Evolutionary conservation across 495 filamentous ascomycete genomes (phyloP), one percentile per base, ranked within the genome.

Genomic region (Talaromyces thailandensis): DNA sequence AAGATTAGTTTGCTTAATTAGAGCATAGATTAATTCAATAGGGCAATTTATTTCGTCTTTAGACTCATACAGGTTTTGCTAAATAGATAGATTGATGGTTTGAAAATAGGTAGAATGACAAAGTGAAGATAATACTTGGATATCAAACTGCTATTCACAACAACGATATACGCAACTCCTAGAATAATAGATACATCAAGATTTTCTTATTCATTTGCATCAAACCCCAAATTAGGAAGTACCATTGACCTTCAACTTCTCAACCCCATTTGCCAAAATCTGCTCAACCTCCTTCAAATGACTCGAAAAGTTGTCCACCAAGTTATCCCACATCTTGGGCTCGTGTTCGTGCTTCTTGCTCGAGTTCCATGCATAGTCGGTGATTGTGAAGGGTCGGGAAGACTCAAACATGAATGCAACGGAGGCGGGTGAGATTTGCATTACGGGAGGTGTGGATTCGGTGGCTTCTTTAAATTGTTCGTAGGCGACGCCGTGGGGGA

Each of bases 401-500:
- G 75, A 81, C 70, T 86, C 83, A 62, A 85, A 83, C 81, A 93
- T 92, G 64, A 81, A 79, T 6, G 80, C 81, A 21, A 84, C 73
- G 1, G 77, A 75, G 1, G 74, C 79, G 62, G 79, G 63, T 7
- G 75, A 79, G 64, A 82, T 82, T 23, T 73, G 73, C 75, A 75
- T 79, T 28, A 70, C 75, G 0, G 78, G 78, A 3, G 76, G 77
- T 4, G 64, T 48, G 23, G 64, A 64, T 8, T 75, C 75, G 32
- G 85, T 82, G 8, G 82, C 83, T 3, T 81, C 81, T 37, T 86
- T 85, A 62, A 85, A 88, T 72, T 88, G 82, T 53, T 86, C 84
- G 29, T 86, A 86, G 16, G 79, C 84, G 16, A 82, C 78, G 14
- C 82, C 82, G 61, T 86, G 82, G 11, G 82, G 81, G 3, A 81